Base-by-base conservation (phyloP, 306 rosid genomes). In the Cucurbita ficifolia region DNA sequence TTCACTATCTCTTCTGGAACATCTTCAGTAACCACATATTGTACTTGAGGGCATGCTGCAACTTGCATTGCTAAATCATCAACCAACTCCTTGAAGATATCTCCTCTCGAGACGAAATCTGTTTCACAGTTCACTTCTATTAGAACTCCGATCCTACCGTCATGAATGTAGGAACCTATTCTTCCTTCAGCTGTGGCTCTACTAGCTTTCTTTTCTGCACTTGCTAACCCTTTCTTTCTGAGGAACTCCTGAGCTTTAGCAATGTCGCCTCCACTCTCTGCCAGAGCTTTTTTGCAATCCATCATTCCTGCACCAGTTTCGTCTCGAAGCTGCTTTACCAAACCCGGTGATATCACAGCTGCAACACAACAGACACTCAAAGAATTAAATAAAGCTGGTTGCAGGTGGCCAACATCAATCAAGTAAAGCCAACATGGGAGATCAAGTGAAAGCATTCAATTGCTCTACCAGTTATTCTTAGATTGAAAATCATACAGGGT, bases 301-400 rank as follows among this genome's bases (percentile, higher is more conserved):
- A 95, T 95, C 99, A 95, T 95, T 84, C 99, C 97, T 53, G 99
- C 99, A 74, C 99, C 99, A 5, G 96, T 89, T 77, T 95, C 99
- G 42, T 91, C 99, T 4, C 70, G 49, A n/a, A 63, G 33, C 33
- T 63, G 50, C 50, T 63, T 63, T 63, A 63, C 69, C 69, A 63
- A 63, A n/a, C 50, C 50, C 3, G 69, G 69, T 38, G 14, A 69
- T 87, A 95, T 86, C 76, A 86, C 78, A 71, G 90, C 96, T 91
- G 91, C 75, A 78, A 72, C 71, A 43, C 78, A 77, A 22, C 2
- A 55, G 39, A 76, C 67, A 79, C 54, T 39, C 17, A 75, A 5
- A 72, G 35, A 70, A 79, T 52, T 40, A 76, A 58, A 35, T 59
- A 71, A 65, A 79, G 64, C 46, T 10, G 50, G 33, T 70, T 58